phyloP scores from a whole-genome alignment of 495 filamentous ascomycete genomes.

The Glarea lozoyensis region DNA sequence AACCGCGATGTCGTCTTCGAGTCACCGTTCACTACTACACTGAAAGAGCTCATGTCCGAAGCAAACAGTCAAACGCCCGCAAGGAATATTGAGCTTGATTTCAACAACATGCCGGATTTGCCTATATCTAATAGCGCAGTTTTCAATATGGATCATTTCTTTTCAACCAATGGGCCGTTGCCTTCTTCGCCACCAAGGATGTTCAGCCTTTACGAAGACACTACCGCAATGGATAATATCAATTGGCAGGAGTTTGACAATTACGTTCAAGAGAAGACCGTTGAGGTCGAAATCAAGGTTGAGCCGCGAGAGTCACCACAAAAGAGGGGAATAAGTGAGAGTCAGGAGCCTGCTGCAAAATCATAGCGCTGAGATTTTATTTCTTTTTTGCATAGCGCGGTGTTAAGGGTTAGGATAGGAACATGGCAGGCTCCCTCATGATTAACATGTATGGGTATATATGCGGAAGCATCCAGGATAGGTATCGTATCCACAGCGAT shows the following conservation, averaged over 20 bases:
- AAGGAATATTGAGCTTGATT: slow-evolving; percentile 17
- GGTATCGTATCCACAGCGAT: too few relatives aligned
- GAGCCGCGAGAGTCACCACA: slow-evolving; percentile 6
- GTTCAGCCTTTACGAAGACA: slow-evolving; percentile 29
- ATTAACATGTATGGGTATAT: slow-evolving; percentile 7
- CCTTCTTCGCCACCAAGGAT: slow-evolving; percentile 33
- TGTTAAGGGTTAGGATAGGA: slow-evolving; percentile 5
- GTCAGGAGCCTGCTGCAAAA: too few relatives aligned
- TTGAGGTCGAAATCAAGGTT: slow-evolving; percentile 6
- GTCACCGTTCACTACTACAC: slow-evolving; percentile 50
- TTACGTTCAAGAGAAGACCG: neutral
- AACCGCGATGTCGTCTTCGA: slow-evolving; percentile 28
- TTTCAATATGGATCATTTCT: slow-evolving; percentile 26
- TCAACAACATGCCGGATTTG: slow-evolving; percentile 12
- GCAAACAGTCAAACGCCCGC: slow-evolving; percentile 29
- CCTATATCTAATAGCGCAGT: slow-evolving; percentile 5
- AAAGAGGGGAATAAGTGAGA: neutral
- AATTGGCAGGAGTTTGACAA: slow-evolving; percentile 19
- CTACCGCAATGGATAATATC: slow-evolving; percentile 12
- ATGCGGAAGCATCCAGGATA: slow-evolving; percentile 9
- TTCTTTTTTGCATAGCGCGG: slow-evolving; percentile 18
- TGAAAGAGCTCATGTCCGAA: slow-evolving; percentile 51
- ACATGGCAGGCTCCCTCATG: too few relatives aligned
- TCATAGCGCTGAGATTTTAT: too few relatives aligned
- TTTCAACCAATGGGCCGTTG: slow-evolving; percentile 38